phyloP scores from a whole-genome alignment of 2,329 filamentous ascomycete species.

The Fusarium coicis region DNA sequence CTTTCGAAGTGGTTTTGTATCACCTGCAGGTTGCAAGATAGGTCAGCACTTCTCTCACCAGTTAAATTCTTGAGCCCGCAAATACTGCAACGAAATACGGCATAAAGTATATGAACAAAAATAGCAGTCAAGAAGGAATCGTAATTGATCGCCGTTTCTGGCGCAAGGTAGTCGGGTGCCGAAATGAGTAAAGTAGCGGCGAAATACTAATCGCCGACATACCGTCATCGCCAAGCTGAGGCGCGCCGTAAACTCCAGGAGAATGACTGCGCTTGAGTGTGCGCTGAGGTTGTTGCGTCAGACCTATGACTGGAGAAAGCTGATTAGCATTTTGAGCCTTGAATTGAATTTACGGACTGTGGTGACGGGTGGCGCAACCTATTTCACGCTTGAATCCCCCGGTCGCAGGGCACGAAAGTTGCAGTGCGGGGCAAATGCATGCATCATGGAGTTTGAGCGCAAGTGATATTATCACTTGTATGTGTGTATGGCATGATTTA shows the following conservation, averaged over 20 bases:
- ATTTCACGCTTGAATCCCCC: conserved; percentile 1
- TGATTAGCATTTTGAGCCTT: conserved; percentile 43
- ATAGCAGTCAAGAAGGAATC: conserved; percentile 28
- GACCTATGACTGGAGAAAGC: conserved; percentile 51
- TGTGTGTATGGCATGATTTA: neutral
- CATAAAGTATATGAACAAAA: conserved; percentile 47
- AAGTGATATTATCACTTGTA: conserved; percentile 4
- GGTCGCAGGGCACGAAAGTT: conserved; percentile 3
- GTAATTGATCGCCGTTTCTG: conserved; percentile 17
- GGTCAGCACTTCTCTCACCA: conserved; percentile 34
- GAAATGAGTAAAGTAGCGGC: conserved; percentile 50
- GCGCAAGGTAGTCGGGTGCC: conserved; percentile 38
- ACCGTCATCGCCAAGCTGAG: conserved; percentile 75
- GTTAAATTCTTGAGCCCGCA: neutral
- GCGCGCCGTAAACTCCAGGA: conserved; percentile 70
- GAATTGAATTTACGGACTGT: neutral
- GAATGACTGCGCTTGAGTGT: conserved; percentile 85
- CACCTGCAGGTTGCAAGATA: conserved; percentile 54
- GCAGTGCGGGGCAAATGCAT: conserved; percentile 29
- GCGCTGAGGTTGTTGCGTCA: conserved; percentile 66
- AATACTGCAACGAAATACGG: conserved; percentile 42
- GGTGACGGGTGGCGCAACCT: conserved; percentile 14
- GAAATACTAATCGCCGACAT: conserved; percentile 61
- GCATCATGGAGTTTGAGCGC: conserved; percentile 26
- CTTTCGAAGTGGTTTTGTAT: conserved; percentile 62